Base-by-base conservation (phyloP, 108 stramenopile species). In the Cyclotella baltica region DNA sequence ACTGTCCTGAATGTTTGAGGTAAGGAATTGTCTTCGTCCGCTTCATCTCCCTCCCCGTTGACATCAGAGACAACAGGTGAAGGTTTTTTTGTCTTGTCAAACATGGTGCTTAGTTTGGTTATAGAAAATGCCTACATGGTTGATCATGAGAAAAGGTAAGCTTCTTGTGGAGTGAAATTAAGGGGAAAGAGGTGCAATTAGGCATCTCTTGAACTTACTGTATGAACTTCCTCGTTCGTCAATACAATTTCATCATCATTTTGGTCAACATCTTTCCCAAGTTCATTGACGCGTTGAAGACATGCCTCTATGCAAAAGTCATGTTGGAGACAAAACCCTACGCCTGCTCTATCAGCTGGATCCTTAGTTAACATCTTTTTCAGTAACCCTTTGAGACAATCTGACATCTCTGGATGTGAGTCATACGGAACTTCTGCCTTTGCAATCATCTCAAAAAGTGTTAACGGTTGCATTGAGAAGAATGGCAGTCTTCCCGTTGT, bases 241-340 rank as follows among this genome's bases (percentile, higher is more conserved):
- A 70, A 28, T n/a, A 70, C 38, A 3, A 77, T 77, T 29, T 70
- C 48, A 25, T 30, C n/a, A n/a, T 77, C 69, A 33, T 62, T 70
- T 15, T 48, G 16, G 22, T 72, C 46, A 36, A 78, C 57, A 11
- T 78, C 70, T 46, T 62, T 67, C 4, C 70, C 77, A 8, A 78
- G 70, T 59, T 78, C 46, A 27, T 50, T 57, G 11, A 91, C 71
- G 25, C 94, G 73, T 28, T 87, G 38, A 16, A 72, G 72, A 48
- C 93, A 70, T 16, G 96, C 93, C 23, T 47, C 37, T 27, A 61
- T 55, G 47, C 89, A 83, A 68, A 93, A 92, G 23, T 85, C 67
- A 80, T 96, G 96, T 23, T 86, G 81, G 27, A 96, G 80, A 68
- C 93, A 94, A 70, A 93, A 92, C 16, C 96, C 96, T 19, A 96